Evolutionary conservation across 495 filamentous ascomycete species (phyloP).

Genomic region (Talaromyces thailandensis): DNA sequence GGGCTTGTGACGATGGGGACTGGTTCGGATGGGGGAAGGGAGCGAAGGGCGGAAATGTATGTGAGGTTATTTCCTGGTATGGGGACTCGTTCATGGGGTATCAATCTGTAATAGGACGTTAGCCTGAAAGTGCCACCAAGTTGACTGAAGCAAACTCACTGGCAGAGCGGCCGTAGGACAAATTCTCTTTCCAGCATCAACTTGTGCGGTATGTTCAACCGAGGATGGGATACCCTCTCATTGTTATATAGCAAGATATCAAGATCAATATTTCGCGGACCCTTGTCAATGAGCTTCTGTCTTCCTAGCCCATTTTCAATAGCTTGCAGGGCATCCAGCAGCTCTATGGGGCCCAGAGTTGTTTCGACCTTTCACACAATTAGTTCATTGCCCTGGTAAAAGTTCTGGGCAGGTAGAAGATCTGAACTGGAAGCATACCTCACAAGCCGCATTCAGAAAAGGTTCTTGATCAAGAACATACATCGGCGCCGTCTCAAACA

Average conservation of each 20-base stretch:
- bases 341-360: slow-evolving; percentile 56
- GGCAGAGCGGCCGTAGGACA: slow-evolving; percentile 79
- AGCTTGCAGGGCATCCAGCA: slow-evolving; percentile 71
- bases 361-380: slow-evolving; percentile 62
- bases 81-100: slow-evolving; percentile 48
- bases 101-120: slow-evolving; percentile 39
- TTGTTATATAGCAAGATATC: slow-evolving; percentile 87
- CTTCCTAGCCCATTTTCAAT: slow-evolving; percentile 75
- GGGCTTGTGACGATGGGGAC: slow-evolving; percentile 60
- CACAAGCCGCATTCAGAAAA: slow-evolving; percentile 89
- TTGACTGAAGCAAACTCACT: slow-evolving; percentile 41
- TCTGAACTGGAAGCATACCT: slow-evolving; percentile 48
- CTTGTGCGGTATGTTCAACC: slow-evolving; percentile 76
- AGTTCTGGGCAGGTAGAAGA: background rate
- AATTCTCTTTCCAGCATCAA: slow-evolving; percentile 89
- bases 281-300: slow-evolving; percentile 82
- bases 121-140: background rate
- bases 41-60: slow-evolving; percentile 48
- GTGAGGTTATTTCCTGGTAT: slow-evolving; percentile 21
- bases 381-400: background rate
- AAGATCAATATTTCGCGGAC: slow-evolving; percentile 85
- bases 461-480: slow-evolving; percentile 81
- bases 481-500: slow-evolving; percentile 96
- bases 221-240: slow-evolving; percentile 50
- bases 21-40: slow-evolving; percentile 44